A percentile compares a stretch with the other conserved stretches of the same genome.
These are phyloP conservation scores for Casuarina equisetifolia DNA, from an alignment of 306 rosid species.

Conservation along the genomic window DNA sequence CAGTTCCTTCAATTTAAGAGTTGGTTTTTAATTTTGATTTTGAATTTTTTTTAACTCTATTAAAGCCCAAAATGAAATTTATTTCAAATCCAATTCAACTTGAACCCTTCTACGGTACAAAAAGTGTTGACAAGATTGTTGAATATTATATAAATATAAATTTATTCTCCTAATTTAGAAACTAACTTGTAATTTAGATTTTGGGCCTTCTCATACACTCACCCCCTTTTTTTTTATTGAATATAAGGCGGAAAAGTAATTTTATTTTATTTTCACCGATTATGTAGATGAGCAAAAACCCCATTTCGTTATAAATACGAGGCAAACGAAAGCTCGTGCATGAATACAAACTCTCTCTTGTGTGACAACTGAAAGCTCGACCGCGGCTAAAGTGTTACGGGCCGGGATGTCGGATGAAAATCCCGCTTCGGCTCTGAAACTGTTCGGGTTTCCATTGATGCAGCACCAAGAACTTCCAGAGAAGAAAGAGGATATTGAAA, in stretches of 20 bases:
- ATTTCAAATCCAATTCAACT: no score
- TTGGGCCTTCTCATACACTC: no score
- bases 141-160: no score
- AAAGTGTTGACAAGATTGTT: no score
- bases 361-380: constrained; percentile 6
- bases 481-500: constrained; percentile 13
- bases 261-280: not conserved
- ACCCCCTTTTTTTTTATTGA: not conserved
- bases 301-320: not conserved
- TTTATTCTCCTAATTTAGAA: no score
- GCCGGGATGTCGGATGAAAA: constrained; percentile 34
- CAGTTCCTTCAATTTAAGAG: no score
- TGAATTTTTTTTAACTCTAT: no score
- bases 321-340: not conserved
- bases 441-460: constrained; percentile 59
- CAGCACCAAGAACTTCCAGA: constrained; percentile 30
- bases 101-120: no score
- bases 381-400: not conserved
- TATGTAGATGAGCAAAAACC: not conserved
- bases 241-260: not conserved
- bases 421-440: constrained; percentile 35
- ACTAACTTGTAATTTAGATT: no score
- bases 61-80: no score
- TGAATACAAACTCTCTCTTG: not conserved
- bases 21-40: no score